phyloP scores from a whole-genome alignment of 257 asterid genomes.

The Rubia yunnanensis region DNA sequence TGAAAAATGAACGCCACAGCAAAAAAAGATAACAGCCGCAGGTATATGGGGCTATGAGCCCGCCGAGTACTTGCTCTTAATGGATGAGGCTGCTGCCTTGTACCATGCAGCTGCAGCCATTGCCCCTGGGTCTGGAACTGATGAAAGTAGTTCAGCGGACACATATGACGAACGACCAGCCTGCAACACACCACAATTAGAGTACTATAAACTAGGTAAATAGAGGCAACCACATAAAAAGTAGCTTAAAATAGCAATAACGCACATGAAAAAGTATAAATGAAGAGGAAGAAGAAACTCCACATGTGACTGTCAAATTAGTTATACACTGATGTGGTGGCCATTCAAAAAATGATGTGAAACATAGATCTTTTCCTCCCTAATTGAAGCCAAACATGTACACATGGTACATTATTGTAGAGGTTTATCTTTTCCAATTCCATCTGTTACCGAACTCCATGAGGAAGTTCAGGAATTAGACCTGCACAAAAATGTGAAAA shows the following conservation, averaged over 20 bases:
- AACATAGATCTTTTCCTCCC: background rate
- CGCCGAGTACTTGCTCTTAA: conserved; percentile 30
- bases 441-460: background rate
- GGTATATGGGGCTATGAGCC: conserved; percentile 18
- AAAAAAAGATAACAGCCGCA: conserved; percentile 10
- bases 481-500: background rate
- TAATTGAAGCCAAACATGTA: background rate
- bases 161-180: conserved; percentile 92
- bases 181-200: conserved; percentile 35
- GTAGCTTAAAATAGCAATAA: background rate
- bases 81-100: conserved; percentile 67
- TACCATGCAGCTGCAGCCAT: conserved; percentile 95
- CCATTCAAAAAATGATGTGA: no score
- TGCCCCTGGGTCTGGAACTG: conserved; percentile 94
- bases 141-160: conserved; percentile 63
- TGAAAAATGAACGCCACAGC: conserved; percentile 28
- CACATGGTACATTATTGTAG: background rate
- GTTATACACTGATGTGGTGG: background rate
- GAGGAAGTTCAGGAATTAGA: background rate
- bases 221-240: background rate
- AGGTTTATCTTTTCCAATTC: background rate
- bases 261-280: background rate
- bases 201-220: background rate
- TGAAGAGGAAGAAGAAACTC: background rate
- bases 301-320: background rate